These are phyloP conservation scores for Pichia gijzeniarum DNA, from an alignment of 805 yeast genomes.

Conservation along the genomic window DNA sequence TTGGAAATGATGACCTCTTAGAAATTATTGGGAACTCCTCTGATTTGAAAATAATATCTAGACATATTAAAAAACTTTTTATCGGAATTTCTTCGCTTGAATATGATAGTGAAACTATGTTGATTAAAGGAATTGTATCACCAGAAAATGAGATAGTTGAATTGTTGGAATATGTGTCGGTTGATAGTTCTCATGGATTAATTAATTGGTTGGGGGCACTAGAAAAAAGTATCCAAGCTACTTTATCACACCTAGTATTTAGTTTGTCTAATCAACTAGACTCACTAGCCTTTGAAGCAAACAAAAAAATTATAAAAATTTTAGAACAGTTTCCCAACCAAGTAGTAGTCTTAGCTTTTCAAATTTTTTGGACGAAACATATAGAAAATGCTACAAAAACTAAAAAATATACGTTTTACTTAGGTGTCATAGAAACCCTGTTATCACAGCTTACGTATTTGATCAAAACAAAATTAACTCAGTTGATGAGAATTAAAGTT, in stretches of 20 bases:
- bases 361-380: conserved; percentile 46
- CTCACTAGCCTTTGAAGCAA: background rate
- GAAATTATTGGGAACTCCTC: conserved; percentile 68
- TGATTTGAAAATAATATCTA: conserved; percentile 41
- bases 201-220: conserved; percentile 58
- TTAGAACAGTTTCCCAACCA: conserved; percentile 48
- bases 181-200: conserved; percentile 36
- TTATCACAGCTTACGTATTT: conserved; percentile 25
- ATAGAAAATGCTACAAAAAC: conserved; percentile 27
- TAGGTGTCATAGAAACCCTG: background rate
- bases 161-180: conserved; percentile 38
- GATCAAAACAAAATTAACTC: conserved; percentile 25
- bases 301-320: conserved; percentile 21
- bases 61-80: conserved; percentile 66
- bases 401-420: background rate
- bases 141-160: conserved; percentile 54
- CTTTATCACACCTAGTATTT: conserved; percentile 37
- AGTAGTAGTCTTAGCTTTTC: conserved; percentile 45
- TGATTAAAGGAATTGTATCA: conserved; percentile 44
- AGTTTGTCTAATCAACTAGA: conserved; percentile 28
- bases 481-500: conserved; percentile 35
- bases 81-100: conserved; percentile 48
- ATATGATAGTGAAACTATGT: conserved; percentile 22
- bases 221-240: conserved; percentile 44
- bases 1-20: conserved; percentile 85